phyloP scores from a whole-genome alignment of 2,329 filamentous ascomycete genomes.

The Atkinsonella texensis region DNA sequence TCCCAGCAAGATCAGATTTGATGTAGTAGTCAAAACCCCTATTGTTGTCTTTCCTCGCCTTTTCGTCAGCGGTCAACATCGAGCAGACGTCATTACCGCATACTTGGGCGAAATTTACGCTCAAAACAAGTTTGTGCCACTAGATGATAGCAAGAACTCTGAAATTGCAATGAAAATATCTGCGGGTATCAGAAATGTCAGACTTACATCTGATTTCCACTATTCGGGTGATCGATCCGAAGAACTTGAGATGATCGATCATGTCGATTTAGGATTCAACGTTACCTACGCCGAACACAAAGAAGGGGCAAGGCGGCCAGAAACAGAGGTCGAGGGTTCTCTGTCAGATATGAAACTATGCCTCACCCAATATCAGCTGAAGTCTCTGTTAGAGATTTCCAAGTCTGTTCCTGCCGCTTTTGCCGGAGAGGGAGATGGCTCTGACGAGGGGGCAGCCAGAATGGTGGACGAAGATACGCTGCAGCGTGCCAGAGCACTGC shows the following conservation, averaged over 20 bases:
- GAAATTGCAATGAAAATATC: slow-evolving; percentile 80
- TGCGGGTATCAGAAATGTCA: slow-evolving; percentile 83
- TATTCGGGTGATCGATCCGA: slow-evolving; percentile 62
- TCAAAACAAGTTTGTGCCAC: slow-evolving; percentile 78
- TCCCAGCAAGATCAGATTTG: slow-evolving; percentile 83
- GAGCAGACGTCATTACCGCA: slow-evolving; percentile 76
- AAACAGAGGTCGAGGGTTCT: slow-evolving; percentile 79
- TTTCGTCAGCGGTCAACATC: slow-evolving; percentile 55
- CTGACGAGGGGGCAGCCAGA: slow-evolving; percentile 60
- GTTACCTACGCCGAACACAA: slow-evolving; percentile 86
- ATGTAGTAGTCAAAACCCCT: slow-evolving; percentile 84
- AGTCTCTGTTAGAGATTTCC: slow-evolving; percentile 78
- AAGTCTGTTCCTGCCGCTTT: slow-evolving; percentile 83
- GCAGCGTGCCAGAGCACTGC: slow-evolving; percentile 33
- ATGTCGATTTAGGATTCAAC: slow-evolving; percentile 87
- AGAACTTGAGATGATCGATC: slow-evolving; percentile 91
- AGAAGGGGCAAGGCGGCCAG: slow-evolving; percentile 63
- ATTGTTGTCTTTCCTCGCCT: slow-evolving; percentile 88
- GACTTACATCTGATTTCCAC: slow-evolving; percentile 79
- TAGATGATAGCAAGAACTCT: slow-evolving; percentile 64
- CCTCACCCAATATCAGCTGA: slow-evolving; percentile 82
- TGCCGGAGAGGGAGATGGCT: slow-evolving; percentile 51
- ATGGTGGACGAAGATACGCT: slow-evolving; percentile 52
- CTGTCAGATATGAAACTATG: slow-evolving; percentile 90
- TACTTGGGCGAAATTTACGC: slow-evolving; percentile 96